Conservation (phyloP, 2,329 filamentous ascomycete species). For the Albifimbria verrucaria region DNA sequence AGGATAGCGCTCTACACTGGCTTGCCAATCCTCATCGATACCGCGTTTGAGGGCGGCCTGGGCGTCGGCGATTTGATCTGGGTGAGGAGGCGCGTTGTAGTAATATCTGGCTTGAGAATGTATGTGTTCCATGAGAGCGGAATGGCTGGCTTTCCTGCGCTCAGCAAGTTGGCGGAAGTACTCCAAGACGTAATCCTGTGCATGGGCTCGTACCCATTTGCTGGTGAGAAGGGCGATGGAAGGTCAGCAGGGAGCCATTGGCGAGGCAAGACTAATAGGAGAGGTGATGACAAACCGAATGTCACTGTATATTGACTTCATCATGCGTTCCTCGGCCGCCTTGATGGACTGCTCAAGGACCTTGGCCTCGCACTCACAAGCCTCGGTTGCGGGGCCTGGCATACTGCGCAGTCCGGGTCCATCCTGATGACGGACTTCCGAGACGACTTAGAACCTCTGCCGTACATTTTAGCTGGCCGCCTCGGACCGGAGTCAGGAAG, state of each 20-base stretch:
- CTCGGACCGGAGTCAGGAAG: too few relatives aligned
- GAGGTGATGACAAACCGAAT: constrained; percentile 50
- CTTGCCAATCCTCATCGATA: constrained; percentile 76
- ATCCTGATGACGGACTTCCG: constrained; percentile 56
- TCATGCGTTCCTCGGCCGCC: constrained; percentile 62
- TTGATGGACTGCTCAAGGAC: constrained; percentile 60
- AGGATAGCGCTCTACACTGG: constrained; percentile 71
- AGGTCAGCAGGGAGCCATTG: constrained; percentile 8
- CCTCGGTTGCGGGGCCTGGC: constrained; percentile 55
- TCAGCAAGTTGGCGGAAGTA: constrained; percentile 62
- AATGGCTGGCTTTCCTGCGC: constrained; percentile 56
- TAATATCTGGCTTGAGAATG: constrained; percentile 53
- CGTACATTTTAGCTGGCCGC: constrained; percentile 47
- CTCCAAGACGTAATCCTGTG: constrained; percentile 65
- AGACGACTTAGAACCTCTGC: constrained; percentile 41
- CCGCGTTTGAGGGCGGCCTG: constrained; percentile 66
- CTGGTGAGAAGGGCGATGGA: constrained; percentile 30
- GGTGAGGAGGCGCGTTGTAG: constrained; percentile 56
- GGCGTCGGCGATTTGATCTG: constrained; percentile 60
- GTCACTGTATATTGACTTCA: constrained; percentile 59
- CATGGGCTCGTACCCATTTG: constrained; percentile 61
- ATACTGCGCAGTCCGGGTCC: constrained; percentile 69
- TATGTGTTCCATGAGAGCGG: constrained; percentile 53
- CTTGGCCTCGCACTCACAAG: constrained; percentile 65
- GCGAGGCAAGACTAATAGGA: not conserved